Evolutionary conservation across 2,329 filamentous ascomycete genomes (phyloP), one percentile per base, ranked within the genome.

Genomic region (Colletotrichum cuscutae): DNA sequence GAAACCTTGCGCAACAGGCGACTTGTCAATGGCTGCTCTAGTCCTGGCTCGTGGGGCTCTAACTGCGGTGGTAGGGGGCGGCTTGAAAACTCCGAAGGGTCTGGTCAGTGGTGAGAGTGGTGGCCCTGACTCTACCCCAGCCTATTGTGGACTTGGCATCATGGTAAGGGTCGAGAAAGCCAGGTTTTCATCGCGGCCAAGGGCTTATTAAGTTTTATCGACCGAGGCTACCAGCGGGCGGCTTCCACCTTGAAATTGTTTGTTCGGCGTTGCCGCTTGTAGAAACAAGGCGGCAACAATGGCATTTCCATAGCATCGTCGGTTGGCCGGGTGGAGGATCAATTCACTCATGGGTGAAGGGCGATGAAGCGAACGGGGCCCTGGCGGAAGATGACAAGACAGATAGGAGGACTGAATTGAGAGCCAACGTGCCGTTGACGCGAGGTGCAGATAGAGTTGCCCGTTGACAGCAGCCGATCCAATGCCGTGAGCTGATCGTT

Each of bases 11-110:
- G 65, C 32, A 59, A 64, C 53, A 58, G 65, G 24, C 46, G 69
- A 26, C 28, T 35, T 69, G 30, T 65, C 35, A 65, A 61, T 70
- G 70, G 70, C 56, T 65, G 67, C 28, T 58, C 22, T 30, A 56
- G 54, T 35, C 54, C 67, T 26, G 54, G 66, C 56, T 65, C 67
- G 67, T 71, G 71, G 71, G 71, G 71, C 61, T 73, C 71, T 65
- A 22, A 24, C 60, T 54, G 65, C 67, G 59, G 66, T 65, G 67
- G 71, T 60, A 65, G 60, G 71, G 70, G 71, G 61, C 71, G 56
- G 66, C 35, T 71, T 65, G 71, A 73, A 73, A 73, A 73, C 71
- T 71, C 71, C 71, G 71, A 73, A 73, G 67, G 60, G 71, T 73
- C 66, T 70, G 66, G 15, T 65, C 60, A 64, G 60, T 72, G 70